Evolutionary conservation across 2,329 filamentous ascomycete genomes (phyloP), one percentile per base, ranked within the genome.

Genomic region (Penicillium freii): DNA sequence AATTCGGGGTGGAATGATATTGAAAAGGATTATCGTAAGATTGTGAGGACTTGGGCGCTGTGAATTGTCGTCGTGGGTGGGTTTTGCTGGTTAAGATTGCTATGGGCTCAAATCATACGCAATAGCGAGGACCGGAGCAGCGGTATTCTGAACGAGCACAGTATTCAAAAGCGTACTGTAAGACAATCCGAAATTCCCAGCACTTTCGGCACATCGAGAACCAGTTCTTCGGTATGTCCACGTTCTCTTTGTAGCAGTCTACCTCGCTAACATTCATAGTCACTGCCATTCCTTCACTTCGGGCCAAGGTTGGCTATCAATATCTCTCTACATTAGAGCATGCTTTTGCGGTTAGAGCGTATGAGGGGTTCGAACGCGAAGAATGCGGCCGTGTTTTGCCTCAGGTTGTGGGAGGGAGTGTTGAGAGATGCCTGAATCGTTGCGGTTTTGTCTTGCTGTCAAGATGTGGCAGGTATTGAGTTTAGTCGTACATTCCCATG

Each of bases 201-300:
- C 92, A 97, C 71, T 97, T 86, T 66, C 88, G 99, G 25, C 99
- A 97, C 77, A 96, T 97, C 59, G 94, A 97, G 74, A 97, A 97
- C 69, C 94, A 99, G 69, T 97, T 97, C 79, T 97, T 97, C 81
- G 97, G 84, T 77, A 77, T 66, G 75, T 67, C 13, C 29, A 44
- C n/a, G n/a, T 40, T 43, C n/a, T 39, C 36, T 42, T 39, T 33
- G 11, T 7, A 42, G 15, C 19, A 17, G 47, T 51, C 51, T 5
- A n/a, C 34, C 23, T 39, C 36, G 53, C 71, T 72, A 58, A 75
- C 56, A 15, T 40, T 27, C 8, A 34, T 33, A 31, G 79, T 94
- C 71, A 95, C 92, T 1, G 90, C 94, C 0, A 97, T 21, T 39
- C n/a, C 5, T 39, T 39, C 10, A 19, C n/a, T 21, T 11, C 10